These are phyloP conservation scores for Nakazawaea pomicola DNA, from an alignment of 805 yeast species.

Conservation along the genomic window DNA sequence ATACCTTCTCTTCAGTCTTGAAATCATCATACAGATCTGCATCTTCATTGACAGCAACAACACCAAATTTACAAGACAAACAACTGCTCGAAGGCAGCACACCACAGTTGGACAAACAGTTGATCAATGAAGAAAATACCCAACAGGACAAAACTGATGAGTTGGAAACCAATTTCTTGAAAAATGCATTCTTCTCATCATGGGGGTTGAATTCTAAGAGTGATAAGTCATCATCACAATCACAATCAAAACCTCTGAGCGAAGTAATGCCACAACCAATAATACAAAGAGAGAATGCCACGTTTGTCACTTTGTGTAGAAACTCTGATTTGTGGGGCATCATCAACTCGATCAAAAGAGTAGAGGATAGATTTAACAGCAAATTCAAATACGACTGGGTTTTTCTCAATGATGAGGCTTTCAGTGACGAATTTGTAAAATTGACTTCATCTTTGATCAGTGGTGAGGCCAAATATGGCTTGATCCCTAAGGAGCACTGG, in stretches of 20 bases:
- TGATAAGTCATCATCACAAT: too few relatives aligned
- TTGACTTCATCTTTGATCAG: constrained; percentile 49
- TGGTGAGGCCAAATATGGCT: constrained; percentile 68
- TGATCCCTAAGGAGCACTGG: constrained; percentile 79
- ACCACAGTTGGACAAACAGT: constrained; percentile 4
- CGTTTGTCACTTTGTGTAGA: constrained; percentile 63
- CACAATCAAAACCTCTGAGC: too few relatives aligned
- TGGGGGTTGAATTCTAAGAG: constrained; percentile 4
- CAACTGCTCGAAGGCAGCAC: too few relatives aligned
- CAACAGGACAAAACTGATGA: neutral
- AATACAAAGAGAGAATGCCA: constrained; percentile 35
- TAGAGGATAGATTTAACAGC: constrained; percentile 77
- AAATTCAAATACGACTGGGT: constrained; percentile 88
- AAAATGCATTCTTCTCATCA: constrained; percentile 3
- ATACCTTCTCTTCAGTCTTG: constrained; percentile 7
- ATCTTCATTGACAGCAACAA: too few relatives aligned
- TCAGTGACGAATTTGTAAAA: constrained; percentile 63
- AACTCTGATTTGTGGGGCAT: constrained; percentile 58
- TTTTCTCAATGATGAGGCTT: constrained; percentile 77
- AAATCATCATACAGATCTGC: too few relatives aligned
- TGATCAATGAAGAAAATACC: constrained; percentile 1
- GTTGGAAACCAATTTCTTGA: neutral
- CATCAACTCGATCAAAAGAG: constrained; percentile 55
- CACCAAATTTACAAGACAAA: too few relatives aligned
- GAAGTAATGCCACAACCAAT: too few relatives aligned